Evolutionary conservation across 1,139 yeast species (phyloP).

Genomic region (Dujonia santamariae): DNA sequence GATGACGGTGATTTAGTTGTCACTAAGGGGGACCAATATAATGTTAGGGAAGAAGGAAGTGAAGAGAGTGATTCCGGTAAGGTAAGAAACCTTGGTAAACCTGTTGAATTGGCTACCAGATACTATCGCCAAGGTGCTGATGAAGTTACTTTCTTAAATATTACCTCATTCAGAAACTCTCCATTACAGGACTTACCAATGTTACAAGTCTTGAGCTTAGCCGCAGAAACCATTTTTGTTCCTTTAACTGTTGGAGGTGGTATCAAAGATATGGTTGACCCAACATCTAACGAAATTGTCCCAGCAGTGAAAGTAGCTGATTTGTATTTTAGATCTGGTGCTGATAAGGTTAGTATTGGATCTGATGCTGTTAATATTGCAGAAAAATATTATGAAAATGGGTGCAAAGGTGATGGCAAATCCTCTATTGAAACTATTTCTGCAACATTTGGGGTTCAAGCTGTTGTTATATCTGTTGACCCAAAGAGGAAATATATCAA

Average conservation of each 20-base stretch:
- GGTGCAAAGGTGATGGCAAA: slow-evolving; percentile 58
- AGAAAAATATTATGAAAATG: slow-evolving; percentile 65
- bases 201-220: slow-evolving; percentile 78
- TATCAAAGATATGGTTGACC: slow-evolving; percentile 83
- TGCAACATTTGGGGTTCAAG: slow-evolving; percentile 88
- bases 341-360: slow-evolving; percentile 96
- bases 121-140: slow-evolving; percentile 95
- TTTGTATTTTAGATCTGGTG: slow-evolving; percentile 90
- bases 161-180: slow-evolving; percentile 91
- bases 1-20: slow-evolving; percentile 94
- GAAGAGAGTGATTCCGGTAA: slow-evolving; percentile 40
- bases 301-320: slow-evolving; percentile 91
- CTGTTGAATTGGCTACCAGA: slow-evolving; percentile 87
- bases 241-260: slow-evolving; percentile 99
- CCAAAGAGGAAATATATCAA: slow-evolving; percentile 81
- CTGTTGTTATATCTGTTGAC: slow-evolving; percentile 95
- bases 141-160: slow-evolving; percentile 89
- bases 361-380: slow-evolving; percentile 96
- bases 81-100: slow-evolving; percentile 92
- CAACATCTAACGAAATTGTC: slow-evolving; percentile 62
- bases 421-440: slow-evolving; percentile 93
- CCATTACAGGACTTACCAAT: slow-evolving; percentile 91
- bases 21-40: slow-evolving; percentile 97
- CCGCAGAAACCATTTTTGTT: slow-evolving; percentile 90
- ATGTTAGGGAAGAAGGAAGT: slow-evolving; percentile 72